Percentiles rank a stretch among this genome's conserved stretches.
These are phyloP conservation scores for Neocallimastix lanati DNA, from an alignment of 192 early-diverging fungal species.

Conservation along the genomic window DNA sequence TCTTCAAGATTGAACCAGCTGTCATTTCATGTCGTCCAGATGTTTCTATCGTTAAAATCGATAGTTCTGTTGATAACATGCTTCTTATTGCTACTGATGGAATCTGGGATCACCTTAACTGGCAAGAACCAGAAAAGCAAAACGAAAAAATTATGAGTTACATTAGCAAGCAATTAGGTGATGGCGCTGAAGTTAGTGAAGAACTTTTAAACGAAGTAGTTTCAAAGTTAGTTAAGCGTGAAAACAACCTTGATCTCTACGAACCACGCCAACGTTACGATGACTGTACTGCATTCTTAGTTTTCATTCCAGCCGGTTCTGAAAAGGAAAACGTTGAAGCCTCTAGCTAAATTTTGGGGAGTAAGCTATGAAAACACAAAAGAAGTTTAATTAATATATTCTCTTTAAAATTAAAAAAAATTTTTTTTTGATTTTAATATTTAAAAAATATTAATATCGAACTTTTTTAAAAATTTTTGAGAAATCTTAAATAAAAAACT, in stretches of 20 bases:
- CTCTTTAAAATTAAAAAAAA: no score
- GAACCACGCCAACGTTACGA: no score
- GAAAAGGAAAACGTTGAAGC: not conserved
- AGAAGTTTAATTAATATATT: no score
- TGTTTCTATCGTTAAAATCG: constrained; percentile 19
- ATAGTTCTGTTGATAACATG: constrained; percentile 10
- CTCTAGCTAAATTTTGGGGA: no score
- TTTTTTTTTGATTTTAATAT: no score
- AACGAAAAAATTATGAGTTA: not conserved
- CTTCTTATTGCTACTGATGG: constrained; percentile 34
- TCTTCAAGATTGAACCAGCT: constrained; percentile 40
- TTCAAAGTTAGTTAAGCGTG: not conserved
- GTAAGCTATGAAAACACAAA: no score
- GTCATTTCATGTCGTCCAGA: constrained; percentile 26
- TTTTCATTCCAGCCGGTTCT: no score
- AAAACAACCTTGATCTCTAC: not conserved
- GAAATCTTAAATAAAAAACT: no score
- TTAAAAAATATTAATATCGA: no score
- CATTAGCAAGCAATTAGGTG: not conserved
- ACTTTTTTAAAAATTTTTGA: no score
- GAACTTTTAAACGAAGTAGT: not conserved
- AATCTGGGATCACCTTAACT: constrained; percentile 35
- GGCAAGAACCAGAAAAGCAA: not conserved
- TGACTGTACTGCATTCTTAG: no score
- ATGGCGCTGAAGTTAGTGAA: no score